These are phyloP conservation scores for Rhodotorula sphaerocarpa DNA, from an alignment of 768 basidiomycete species.

Conservation along the genomic window DNA sequence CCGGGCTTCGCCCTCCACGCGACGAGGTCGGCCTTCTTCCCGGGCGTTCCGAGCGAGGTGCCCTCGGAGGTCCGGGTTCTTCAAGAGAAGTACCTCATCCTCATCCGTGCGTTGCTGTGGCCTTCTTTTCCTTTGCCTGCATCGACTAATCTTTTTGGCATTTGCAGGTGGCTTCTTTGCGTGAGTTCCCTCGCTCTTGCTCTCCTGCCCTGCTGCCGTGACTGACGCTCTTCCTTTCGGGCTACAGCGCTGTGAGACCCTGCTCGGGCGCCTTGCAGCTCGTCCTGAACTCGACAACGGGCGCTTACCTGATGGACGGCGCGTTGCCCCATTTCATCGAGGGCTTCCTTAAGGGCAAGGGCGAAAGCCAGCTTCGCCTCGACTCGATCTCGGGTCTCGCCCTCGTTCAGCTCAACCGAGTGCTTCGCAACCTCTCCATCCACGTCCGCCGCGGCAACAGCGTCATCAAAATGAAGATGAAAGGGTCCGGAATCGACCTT, in stretches of 20 bases:
- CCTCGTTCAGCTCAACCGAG: neutral
- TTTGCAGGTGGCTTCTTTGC: slow-evolving; percentile 3
- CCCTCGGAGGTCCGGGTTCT: neutral
- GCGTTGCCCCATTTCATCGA: no score
- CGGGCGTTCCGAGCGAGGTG: neutral
- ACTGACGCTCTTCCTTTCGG: neutral
- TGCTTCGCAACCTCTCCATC: neutral
- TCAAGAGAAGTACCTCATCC: neutral
- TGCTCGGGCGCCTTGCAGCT: slow-evolving; percentile 2
- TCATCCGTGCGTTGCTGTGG: slow-evolving; percentile 5
- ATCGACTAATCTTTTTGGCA: neutral
- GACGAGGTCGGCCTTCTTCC: neutral
- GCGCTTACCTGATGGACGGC: no score
- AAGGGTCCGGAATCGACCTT: neutral
- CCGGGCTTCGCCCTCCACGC: neutral
- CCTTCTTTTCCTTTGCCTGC: neutral
- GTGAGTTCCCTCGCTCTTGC: neutral
- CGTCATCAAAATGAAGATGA: neutral
- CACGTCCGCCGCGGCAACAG: neutral
- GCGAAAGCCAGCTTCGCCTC: neutral
- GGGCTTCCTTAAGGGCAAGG: slow-evolving; percentile 7
- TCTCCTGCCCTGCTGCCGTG: neutral
- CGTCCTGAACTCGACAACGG: slow-evolving; percentile 24
- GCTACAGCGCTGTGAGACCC: neutral
- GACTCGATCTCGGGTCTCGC: neutral